Conservation (phyloP, 805 yeast genomes). For the Diddensiella santjacobensis region DNA sequence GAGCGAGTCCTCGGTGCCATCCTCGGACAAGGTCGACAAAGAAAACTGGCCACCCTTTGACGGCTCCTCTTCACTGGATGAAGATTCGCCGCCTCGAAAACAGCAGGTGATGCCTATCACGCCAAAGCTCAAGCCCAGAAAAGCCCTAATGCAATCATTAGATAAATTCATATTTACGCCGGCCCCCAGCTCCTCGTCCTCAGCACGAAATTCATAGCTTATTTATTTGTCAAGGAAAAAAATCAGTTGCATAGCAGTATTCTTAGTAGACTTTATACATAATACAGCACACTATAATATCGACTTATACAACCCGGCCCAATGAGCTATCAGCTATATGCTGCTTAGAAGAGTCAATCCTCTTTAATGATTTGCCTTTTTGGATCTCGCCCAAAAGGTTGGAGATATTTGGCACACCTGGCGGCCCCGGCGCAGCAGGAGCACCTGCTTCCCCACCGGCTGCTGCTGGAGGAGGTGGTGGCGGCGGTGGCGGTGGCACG, state of each 20-base stretch:
- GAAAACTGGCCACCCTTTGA: slow-evolving; percentile 1
- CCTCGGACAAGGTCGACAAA: neutral
- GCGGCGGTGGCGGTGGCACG: slow-evolving; percentile 41
- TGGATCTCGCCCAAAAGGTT: slow-evolving; percentile 35
- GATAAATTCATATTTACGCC: slow-evolving; percentile 7
- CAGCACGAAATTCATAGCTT: no score
- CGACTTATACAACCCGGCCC: slow-evolving; percentile 30
- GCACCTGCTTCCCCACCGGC: slow-evolving; percentile 33
- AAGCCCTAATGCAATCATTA: neutral
- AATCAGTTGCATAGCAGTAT: no score
- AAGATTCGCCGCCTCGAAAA: slow-evolving; percentile 6
- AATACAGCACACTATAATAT: no score
- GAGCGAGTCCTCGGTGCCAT: neutral
- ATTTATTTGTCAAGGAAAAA: no score
- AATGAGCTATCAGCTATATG: slow-evolving; percentile 23
- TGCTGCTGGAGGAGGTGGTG: slow-evolving; percentile 36
- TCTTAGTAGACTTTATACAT: no score
- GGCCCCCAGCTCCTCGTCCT: neutral
- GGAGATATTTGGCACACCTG: slow-evolving; percentile 32
- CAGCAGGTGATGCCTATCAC: neutral
- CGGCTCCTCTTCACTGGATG: slow-evolving; percentile 6
- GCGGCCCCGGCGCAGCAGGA: slow-evolving; percentile 28
- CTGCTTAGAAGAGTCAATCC: slow-evolving; percentile 31
- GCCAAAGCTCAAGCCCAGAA: slow-evolving; percentile 1
- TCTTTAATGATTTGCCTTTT: slow-evolving; percentile 30